Evolutionary conservation across 331 rosid genomes (phyloP), one percentile per base, ranked within the genome.

Genomic region (Telfairia occidentalis): DNA sequence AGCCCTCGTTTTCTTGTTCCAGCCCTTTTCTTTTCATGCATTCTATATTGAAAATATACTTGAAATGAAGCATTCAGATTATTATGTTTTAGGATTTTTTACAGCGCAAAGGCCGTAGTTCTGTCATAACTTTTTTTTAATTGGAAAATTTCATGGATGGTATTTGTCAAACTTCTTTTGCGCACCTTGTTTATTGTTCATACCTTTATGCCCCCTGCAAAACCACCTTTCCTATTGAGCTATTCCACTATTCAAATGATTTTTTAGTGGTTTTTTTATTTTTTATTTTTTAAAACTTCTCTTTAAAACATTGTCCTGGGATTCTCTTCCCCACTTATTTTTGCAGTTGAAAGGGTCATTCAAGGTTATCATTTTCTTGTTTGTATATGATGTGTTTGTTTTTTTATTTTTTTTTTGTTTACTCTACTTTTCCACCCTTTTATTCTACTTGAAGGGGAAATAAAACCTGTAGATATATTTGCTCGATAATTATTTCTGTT

Each of bases 321-420:
- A 42, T 70, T 46, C 75, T 46, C 40, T 70, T 70, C 59, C 40
- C 75, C 58, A 24, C 38, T 6, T 19, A 43, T 38, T 69, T 42
- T 43, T 43, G 55, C 74, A 15, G 42, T 46, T 46, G 75, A 46
- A 70, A 29, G 34, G 53, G 42, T 48, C 43, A 71, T 30, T 70
- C 75, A 69, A n/a, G 15, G 19, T 29, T 45, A 24, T 45, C 53
- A 43, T 70, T 70, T 71, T 71, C 76, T 48, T 48, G 60, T 71
- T 71, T 71, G 59, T 70, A 24, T 48, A 29, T 71, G 42, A 46
- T 71, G 57, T 29, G 43, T 71, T 46, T 71, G 59, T 71, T 34
- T 64, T 1, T 46, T 71, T 71, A 28, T 71, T 42, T 71, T 34
- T 64, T 1, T 46, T 71, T 71, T 46, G 75, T 29, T 16, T 46